Conservation (phyloP, 1,139 yeast genomes). For the Scheffersomyces parashehatae region DNA sequence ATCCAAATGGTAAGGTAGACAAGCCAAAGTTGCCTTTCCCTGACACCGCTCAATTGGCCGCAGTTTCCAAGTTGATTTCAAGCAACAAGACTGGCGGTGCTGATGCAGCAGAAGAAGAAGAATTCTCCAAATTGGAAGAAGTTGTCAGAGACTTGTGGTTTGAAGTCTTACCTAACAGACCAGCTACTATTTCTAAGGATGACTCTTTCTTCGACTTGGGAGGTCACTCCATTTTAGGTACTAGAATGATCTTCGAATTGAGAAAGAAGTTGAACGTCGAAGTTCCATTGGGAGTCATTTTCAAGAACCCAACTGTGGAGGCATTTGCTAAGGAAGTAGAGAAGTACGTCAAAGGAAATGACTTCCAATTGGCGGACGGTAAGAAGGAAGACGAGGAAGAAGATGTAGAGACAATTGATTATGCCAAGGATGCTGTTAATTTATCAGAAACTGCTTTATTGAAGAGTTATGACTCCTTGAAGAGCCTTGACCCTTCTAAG, state of each 20-base stretch:
- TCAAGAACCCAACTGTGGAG: conserved; percentile 82
- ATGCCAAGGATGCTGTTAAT: conserved; percentile 72
- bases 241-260: conserved; percentile 92
- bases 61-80: conserved; percentile 56
- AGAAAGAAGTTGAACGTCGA: conserved; percentile 77
- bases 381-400: conserved; percentile 20
- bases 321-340: conserved; percentile 76
- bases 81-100: conserved; percentile 24
- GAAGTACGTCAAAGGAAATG: conserved; percentile 49
- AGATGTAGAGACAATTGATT: conserved; percentile 43
- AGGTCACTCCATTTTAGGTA: conserved; percentile 95
- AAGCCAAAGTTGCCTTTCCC: conserved; percentile 98
- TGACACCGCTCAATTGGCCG: conserved; percentile 76
- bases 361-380: conserved; percentile 44
- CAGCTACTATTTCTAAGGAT: conserved; percentile 69
- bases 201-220: conserved; percentile 97
- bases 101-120: conserved; percentile 39
- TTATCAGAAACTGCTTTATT: conserved; percentile 50
- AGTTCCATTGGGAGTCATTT: conserved; percentile 85
- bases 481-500: conserved; percentile 28
- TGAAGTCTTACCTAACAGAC: conserved; percentile 79
- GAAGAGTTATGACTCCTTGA: conserved; percentile 32
- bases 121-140: conserved; percentile 63
- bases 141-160: conserved; percentile 82
- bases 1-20: conserved; percentile 98